Base-by-base conservation (phyloP, 768 basidiomycete species). In the Clathrus columnatus region DNA sequence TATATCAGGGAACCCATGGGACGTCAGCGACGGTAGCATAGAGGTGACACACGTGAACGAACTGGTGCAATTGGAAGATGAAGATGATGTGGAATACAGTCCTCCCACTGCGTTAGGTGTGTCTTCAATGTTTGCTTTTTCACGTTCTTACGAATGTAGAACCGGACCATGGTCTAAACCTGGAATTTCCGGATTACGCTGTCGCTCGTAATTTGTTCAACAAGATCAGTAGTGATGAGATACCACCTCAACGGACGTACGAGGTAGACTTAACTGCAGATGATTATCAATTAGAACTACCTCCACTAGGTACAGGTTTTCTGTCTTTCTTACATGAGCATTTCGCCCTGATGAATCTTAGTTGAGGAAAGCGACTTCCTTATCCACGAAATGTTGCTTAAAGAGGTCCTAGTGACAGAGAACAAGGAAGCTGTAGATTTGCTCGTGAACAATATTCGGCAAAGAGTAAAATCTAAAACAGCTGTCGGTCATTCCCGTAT, bases 1-100 rank as follows among this genome's bases (percentile, higher is more conserved):
- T 1, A 82, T 81, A 18, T 72, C 69, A 8, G 86, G 84, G 2
- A 75, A 81, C 59, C 80, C 84, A 55, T 91, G 87, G 88, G 87
- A 91, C 61, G 76, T 87, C 29, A 82, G 80, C 60, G 85, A 87
- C 46, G 70, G 68, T 14, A 74, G 74, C 30, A 65, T 75, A 8
- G 69, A 70, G 29, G 60, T 69, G 21, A 63, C 63, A 14, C 50
- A 36, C 5, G 50, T 59, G 10, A 59, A 51, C 8, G 64, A 61
- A 21, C 62, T 67, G 42, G 59, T 63, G 0, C 58, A 61, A 0
- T 59, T 62, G 54, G 69, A 73, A 36, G 71, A 71, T 44, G 67
- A 65, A 41, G 75, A 73, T 53, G 79, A 80, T 62, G 72, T 79
- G 8, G 78, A 80, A 60, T 80, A 80, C 57, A 77, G 77, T 74